Percentiles rank a stretch among this genome's conserved stretches.
phyloP scores from a whole-genome alignment of 1,139 yeast genomes.

The Kluyveromyces marxianus region DNA sequence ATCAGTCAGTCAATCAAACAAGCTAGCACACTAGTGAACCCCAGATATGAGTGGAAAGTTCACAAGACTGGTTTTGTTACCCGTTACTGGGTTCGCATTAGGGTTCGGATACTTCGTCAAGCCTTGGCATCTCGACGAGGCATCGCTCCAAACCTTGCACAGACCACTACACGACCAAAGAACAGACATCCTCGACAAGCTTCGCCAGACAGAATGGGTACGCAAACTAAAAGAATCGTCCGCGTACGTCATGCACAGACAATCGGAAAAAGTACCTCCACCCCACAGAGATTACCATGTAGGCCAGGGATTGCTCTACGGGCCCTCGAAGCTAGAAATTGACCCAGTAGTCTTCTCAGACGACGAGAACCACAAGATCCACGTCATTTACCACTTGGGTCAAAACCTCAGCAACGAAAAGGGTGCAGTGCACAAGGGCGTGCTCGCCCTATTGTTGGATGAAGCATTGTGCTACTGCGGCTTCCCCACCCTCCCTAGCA shows the following conservation, averaged over 20 bases:
- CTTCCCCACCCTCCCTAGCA: constrained; percentile 72
- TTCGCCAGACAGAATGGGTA: constrained; percentile 8
- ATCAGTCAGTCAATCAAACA: too few relatives aligned
- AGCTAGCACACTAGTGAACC: not conserved
- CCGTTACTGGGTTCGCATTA: constrained; percentile 24
- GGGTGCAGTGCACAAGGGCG: constrained; percentile 80
- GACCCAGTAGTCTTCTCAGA: constrained; percentile 58
- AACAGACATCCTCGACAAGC: constrained; percentile 18
- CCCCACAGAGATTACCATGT: constrained; percentile 59
- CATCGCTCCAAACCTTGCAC: constrained; percentile 15
- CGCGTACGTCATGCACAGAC: constrained; percentile 11
- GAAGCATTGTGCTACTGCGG: constrained; percentile 86
- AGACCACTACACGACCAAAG: constrained; percentile 19
- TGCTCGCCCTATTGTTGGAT: constrained; percentile 74
- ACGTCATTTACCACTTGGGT: constrained; percentile 68
- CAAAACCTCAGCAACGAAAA: constrained; percentile 48
- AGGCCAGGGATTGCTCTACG: constrained; percentile 57
- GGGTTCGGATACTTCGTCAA: constrained; percentile 25
- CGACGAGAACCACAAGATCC: constrained; percentile 40
- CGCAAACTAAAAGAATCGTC: constrained; percentile 6
- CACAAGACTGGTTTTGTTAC: constrained; percentile 18
- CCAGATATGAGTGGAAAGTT: not conserved
- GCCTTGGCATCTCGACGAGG: constrained; percentile 29
- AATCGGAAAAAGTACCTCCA: constrained; percentile 42
- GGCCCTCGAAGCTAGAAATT: constrained; percentile 53